A percentile compares a stretch with the other conserved stretches of the same genome.
Evolutionary conservation across 345 rosid genomes (phyloP).

Genomic region (Streptanthus diversifolius): DNA sequence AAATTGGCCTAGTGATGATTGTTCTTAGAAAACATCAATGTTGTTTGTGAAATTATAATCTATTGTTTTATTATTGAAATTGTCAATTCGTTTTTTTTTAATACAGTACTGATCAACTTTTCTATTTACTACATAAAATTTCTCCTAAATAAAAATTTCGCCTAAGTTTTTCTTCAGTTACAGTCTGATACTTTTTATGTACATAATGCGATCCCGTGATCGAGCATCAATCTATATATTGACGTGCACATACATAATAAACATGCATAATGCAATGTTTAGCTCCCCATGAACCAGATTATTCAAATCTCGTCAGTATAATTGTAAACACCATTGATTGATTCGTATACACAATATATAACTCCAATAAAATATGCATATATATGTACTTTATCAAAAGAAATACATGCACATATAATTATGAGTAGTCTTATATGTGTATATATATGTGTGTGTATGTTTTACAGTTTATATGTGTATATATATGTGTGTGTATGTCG

Average conservation of each 20-base stretch:
- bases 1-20: background rate
- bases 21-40: background rate
- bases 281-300: background rate
- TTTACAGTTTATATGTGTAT: too few relatives aligned
- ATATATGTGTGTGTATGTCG: background rate
- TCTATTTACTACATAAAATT: background rate
- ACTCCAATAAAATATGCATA: background rate
- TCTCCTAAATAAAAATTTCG: background rate
- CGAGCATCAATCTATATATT: background rate
- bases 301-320: background rate
- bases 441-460: too few relatives aligned
- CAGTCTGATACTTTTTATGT: background rate
- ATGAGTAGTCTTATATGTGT: background rate
- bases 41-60: background rate
- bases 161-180: background rate
- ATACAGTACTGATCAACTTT: background rate
- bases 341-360: background rate
- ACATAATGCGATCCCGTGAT: background rate
- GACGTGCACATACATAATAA: background rate
- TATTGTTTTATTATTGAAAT: background rate
- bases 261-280: background rate
- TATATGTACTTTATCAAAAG: background rate
- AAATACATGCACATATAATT: background rate
- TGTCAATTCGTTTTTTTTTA: background rate
- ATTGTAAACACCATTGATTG: background rate